A percentile compares a stretch with the other conserved stretches of the same genome.
Evolutionary conservation across 2,329 filamentous ascomycete genomes (phyloP).

Genomic region (Alternaria incomplexa): DNA sequence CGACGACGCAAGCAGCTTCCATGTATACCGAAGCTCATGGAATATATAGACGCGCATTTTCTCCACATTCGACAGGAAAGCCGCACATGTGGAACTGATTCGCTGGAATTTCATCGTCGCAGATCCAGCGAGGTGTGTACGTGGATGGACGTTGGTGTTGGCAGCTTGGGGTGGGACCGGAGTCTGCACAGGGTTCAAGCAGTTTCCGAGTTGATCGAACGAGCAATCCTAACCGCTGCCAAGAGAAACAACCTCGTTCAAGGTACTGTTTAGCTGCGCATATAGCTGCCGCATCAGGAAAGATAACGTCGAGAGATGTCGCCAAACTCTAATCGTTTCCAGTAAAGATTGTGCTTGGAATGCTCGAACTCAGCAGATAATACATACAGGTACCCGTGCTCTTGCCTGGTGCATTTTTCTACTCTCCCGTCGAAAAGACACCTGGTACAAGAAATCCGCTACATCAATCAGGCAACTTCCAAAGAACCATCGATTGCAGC

Average conservation of each 20-base stretch:
- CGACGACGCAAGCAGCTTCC: background rate
- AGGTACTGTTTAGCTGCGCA: background rate
- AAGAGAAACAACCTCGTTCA: background rate
- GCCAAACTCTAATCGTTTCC: background rate
- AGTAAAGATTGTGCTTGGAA: background rate
- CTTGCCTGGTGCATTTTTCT: background rate
- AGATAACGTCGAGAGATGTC: too few species aligned
- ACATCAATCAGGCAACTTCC: background rate
- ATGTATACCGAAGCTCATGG: background rate
- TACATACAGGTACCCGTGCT: background rate
- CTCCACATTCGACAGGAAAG: background rate
- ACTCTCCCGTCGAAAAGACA: background rate
- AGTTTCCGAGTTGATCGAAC: background rate
- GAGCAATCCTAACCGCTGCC: slow-evolving; percentile 1
- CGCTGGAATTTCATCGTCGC: background rate
- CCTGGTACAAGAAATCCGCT: background rate
- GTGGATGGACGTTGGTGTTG: background rate
- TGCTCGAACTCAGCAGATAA: background rate
- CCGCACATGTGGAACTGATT: background rate
- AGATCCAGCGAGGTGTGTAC: background rate
- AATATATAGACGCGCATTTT: background rate
- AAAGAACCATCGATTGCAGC: background rate
- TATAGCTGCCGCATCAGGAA: background rate
- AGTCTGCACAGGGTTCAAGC: background rate
- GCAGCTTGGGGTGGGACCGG: background rate